Base-by-base conservation (phyloP, 2,329 filamentous ascomycete genomes). In the Elsinoe australis region DNA sequence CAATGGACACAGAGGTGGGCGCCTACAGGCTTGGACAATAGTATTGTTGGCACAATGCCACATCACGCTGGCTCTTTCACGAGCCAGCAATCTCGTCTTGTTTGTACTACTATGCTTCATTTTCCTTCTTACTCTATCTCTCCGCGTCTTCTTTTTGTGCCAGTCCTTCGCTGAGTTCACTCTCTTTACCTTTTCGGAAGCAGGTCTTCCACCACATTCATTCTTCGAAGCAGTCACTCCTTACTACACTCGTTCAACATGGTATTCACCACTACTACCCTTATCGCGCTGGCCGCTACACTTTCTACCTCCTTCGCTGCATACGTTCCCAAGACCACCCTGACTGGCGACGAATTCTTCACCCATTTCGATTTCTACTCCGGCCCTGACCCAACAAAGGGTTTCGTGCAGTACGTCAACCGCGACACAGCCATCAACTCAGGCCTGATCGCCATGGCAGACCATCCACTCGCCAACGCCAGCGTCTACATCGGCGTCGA, bases 401-500 rank as follows among this genome's bases (percentile, higher is more conserved):
- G 69, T 28, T 50, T 52, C 34, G 57, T 61, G 6, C 42, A 50
- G 32, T 63, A 59, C 42, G 31, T 53, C 21, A 46, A 49, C 28
- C 48, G 48, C 18, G 15, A 33, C 1, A 19, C 24, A 56, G 67
- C 68, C 9, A 66, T 67, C 31, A 58, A 65, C 8, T 55, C 68
- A 7, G 58, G 61, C 34, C 59, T 62, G 24, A 58, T 64, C 47
- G 68, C 67, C 41, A 62, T 71, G 49, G 68, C 71, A 56, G 63
- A 64, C 53, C 56, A 64, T 42, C 54, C 60, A 4, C 53, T 55
- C 26, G 56, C 61, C 14, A 59, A 60, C 32, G 52, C 55, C 8
- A 55, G 54, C 32, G 33, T 51, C 14, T 69, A 69, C 46, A 66
- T 74, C 50, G 71, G 72, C 42, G 70, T 72, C 15, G 72, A 75